Evolutionary conservation across 192 early-diverging fungal genomes (phyloP), one percentile per base, ranked within the genome.

Genomic region (Lobosporangium transversale): DNA sequence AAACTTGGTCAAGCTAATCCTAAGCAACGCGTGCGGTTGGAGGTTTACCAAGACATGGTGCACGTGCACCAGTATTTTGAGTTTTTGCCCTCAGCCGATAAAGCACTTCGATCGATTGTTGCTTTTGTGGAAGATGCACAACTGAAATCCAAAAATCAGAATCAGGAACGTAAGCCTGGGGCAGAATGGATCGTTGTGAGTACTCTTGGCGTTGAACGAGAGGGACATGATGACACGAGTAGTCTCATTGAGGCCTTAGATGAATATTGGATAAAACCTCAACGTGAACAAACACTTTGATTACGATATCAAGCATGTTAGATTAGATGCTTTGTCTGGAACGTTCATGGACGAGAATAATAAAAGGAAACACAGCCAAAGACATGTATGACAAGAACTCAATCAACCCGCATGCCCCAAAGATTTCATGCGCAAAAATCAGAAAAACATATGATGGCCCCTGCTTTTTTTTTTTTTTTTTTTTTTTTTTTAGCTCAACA

Each of bases 31-130:
- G 59, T 62, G 17, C 58, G 73, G 9, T 12, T 67, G 0, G 73
- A 76, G 31, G 35, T 76, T 3, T 76, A 67, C 27, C 58, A 37
- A 11, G 73, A 76, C 23, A 60, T 62, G 64, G 73, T 76, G 12
- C 73, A 76, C 24, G 73, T 76, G 14, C 64, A 66, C 33, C 73
- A 66, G 24, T 67, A 56, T 24, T 67, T 76, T 45, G 73, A 67
- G 53, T 76, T 76, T 50, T 35, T 76, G 29, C 64, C 64, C 20
- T 62, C 57, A 53, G 64, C 73, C 0, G 47, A 42, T 12, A 20
- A 62, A 24, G 73, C 73, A 0, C 20, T 67, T 12, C n/a, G 23
- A 10, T 52, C 64, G 1, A 62, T 76, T 9, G 59, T 57, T 12
- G 27, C 23, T 2, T 76, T 76, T 50, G 60, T 62, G 3, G 36